Evolutionary conservation across 176 grass and related monocot genomes (phyloP), one percentile per base, ranked within the genome.

Genomic region (Oryza longistaminata): DNA sequence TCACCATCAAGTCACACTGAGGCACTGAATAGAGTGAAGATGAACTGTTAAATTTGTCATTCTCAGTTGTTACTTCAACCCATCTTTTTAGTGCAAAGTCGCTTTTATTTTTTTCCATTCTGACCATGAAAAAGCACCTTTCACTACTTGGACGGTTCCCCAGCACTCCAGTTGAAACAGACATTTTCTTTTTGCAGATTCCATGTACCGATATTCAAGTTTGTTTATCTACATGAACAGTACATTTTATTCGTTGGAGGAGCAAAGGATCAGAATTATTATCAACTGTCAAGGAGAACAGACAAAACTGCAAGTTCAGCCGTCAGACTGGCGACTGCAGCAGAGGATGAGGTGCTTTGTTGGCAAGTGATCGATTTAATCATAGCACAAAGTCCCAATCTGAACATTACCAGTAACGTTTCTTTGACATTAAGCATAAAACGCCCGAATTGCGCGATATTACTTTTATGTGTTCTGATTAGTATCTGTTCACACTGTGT

Each of bases 341-440:
- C 49, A 27, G 33, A 46, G 2, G 25, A 67, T 55, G 31, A 68
- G 39, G 71, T 22, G 73, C 80, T 64, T 69, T 68, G 60, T 31
- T 53, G 17, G n/a, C 86, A 88, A 83, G 80, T 52, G 74, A 78
- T 79, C 31, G 24, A 79, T 3, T 78, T 78, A 31, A 53, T 79
- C 46, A 68, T 80, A 74, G 44, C 68, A 6, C 35, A 66, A 42
- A 14, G 39, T 79, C 76, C 73, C 68, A 26, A 6, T 70, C 64
- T 64, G n/a, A 70, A 37, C 78, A n/a, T n/a, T 64, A 17, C 31
- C 19, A 25, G 22, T 74, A 48, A 42, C 19, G 53, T 27, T 25
- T 65, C 69, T 79, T 79, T 84, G 34, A 49, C 4, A 64, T 75
- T 39, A 75, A 74, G 61, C 26, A 64, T 39, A 13, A 39, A 27